These are phyloP conservation scores for Capronia americana DNA, from an alignment of 2,329 filamentous ascomycete genomes.

Conservation along the genomic window DNA sequence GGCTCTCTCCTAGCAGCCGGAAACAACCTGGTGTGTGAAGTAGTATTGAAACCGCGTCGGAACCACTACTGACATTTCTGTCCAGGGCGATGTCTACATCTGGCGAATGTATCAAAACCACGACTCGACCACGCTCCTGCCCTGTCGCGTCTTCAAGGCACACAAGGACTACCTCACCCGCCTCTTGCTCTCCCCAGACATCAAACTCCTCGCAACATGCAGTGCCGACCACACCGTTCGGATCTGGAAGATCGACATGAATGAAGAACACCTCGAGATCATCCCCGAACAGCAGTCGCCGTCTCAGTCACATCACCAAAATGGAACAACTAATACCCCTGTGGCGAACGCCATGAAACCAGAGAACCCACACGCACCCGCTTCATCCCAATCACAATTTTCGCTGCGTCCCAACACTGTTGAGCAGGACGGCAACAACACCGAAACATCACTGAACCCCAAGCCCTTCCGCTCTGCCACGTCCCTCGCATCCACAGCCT, in stretches of 20 bases:
- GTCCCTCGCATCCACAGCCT: conserved; percentile 25
- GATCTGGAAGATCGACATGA: conserved; percentile 92
- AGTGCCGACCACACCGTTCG: conserved; percentile 93
- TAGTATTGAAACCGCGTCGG: too few species aligned
- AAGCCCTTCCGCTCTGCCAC: conserved; percentile 27
- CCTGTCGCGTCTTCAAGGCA: conserved; percentile 85
- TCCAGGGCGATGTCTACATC: conserved; percentile 91
- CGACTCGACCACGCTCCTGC: conserved; percentile 82
- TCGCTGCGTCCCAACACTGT: conserved; percentile 11
- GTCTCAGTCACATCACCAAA: conserved; percentile 8
- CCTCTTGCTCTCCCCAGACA: conserved; percentile 88
- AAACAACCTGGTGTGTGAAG: conserved; percentile 75
- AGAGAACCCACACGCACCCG: conserved; percentile 5
- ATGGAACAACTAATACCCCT: neutral
- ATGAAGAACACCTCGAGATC: conserved; percentile 51
- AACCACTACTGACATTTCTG: conserved; percentile 1
- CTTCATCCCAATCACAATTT: conserved; percentile 12
- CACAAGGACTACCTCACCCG: conserved; percentile 93
- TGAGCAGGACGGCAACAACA: conserved; percentile 5
- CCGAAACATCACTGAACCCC: conserved; percentile 5
- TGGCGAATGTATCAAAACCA: conserved; percentile 89
- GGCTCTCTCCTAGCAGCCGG: conserved; percentile 91
- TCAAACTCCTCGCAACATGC: conserved; percentile 92
- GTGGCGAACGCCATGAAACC: neutral
- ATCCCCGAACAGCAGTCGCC: conserved; percentile 26